Conservation (phyloP, 148 eudicot species). For the Polygonum maritimum region DNA sequence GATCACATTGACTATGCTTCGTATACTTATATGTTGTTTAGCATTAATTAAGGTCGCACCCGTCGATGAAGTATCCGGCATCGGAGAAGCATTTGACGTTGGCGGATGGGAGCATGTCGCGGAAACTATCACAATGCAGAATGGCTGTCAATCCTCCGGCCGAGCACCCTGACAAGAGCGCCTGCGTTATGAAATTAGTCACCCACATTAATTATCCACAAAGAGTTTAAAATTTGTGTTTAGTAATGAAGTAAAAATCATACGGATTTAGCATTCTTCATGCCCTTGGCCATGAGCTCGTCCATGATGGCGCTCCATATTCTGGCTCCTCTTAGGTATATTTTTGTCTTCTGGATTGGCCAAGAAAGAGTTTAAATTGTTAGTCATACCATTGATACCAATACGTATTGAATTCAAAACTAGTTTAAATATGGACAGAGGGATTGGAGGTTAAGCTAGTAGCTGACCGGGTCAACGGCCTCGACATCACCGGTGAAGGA, state of each 20-base stretch:
- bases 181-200: neutral
- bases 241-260: neutral
- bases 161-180: slow-evolving; percentile 7
- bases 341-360: slow-evolving; percentile 43
- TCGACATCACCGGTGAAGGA: slow-evolving; percentile 50
- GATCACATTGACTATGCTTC: neutral
- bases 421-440: neutral
- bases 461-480: slow-evolving; percentile 43
- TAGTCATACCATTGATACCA: neutral
- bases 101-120: neutral
- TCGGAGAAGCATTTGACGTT: slow-evolving; percentile 10
- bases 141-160: slow-evolving; percentile 1
- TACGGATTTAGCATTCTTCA: slow-evolving; percentile 74
- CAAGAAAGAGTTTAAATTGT: neutral
- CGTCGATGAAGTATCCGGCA: slow-evolving; percentile 6
- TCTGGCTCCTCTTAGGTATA: slow-evolving; percentile 80
- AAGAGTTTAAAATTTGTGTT: neutral
- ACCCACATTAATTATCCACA: neutral
- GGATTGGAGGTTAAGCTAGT: neutral
- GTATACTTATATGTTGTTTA: too few relatives aligned
- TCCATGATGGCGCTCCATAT: slow-evolving; percentile 68
- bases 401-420: too few relatives aligned
- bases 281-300: slow-evolving; percentile 72
- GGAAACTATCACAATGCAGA: slow-evolving; percentile 7
- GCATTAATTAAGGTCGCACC: neutral